Conservation (phyloP, 345 rosid genomes). For the Heritiera littoralis region DNA sequence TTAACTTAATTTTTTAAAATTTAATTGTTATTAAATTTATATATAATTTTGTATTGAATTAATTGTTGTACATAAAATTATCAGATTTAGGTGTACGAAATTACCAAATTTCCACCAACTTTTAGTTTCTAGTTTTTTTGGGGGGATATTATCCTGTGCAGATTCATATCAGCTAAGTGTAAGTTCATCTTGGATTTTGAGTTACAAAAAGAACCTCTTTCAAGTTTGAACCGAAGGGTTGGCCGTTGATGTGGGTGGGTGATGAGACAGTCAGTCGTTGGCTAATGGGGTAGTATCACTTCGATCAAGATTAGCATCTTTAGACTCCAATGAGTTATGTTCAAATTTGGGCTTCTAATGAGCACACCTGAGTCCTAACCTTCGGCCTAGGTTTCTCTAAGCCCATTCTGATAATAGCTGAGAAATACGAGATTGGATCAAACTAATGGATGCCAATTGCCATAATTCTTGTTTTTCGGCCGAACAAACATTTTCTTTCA, state of each 20-base stretch:
- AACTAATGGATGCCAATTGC: too few species aligned
- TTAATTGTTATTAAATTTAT: too few species aligned
- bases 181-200: background rate
- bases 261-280: background rate
- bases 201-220: background rate
- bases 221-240: background rate
- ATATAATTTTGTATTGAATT: too few species aligned
- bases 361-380: background rate
- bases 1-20: too few species aligned
- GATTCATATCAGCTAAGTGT: background rate
- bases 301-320: too few species aligned
- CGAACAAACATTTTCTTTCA: too few species aligned
- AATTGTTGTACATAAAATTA: too few species aligned
- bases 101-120: background rate
- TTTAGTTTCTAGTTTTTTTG: background rate
- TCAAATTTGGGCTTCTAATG: background rate
- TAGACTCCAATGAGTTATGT: background rate
- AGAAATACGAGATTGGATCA: background rate
- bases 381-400: background rate
- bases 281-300: background rate
- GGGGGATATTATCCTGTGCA: background rate
- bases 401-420: background rate
- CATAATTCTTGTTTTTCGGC: too few species aligned
- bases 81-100: too few species aligned
- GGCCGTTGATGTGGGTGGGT: too few species aligned